Conservation (phyloP, 1,284 basidiomycete species). For the Microbotryomycetes sp. region DNA sequence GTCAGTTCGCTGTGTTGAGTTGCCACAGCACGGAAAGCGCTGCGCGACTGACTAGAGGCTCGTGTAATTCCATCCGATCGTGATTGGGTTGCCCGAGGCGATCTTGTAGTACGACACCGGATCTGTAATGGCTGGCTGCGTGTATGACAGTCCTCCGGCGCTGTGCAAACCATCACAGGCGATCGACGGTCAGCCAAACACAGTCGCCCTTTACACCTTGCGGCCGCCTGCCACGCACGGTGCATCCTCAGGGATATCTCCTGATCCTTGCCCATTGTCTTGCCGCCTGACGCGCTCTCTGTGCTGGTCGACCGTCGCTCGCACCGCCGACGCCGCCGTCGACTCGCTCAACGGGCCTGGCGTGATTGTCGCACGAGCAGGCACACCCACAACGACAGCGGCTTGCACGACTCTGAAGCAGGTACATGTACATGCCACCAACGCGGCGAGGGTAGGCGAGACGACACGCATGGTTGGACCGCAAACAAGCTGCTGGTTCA, state of each 20-base stretch:
- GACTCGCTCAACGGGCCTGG: too few relatives aligned
- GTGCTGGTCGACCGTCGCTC: too few relatives aligned
- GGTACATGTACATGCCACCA: too few relatives aligned
- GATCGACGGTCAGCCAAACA: constrained; percentile 51
- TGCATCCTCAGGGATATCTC: constrained; percentile 16
- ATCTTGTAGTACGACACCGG: constrained; percentile 83
- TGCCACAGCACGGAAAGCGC: background rate
- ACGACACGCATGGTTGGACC: too few relatives aligned
- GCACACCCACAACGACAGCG: too few relatives aligned
- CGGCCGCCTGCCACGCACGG: constrained; percentile 17
- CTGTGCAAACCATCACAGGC: constrained; percentile 4
- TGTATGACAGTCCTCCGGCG: constrained; percentile 61
- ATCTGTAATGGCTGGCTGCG: constrained; percentile 65
- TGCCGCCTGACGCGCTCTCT: background rate
- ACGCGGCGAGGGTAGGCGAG: too few relatives aligned
- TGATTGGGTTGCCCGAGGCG: constrained; percentile 57
- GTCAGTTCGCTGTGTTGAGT: background rate
- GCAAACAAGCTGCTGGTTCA: too few relatives aligned
- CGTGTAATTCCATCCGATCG: constrained; percentile 88
- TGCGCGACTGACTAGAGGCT: constrained; percentile 46
- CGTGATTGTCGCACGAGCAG: too few relatives aligned
- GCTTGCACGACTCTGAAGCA: too few relatives aligned
- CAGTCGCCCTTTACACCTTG: too few relatives aligned
- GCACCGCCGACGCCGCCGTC: too few relatives aligned
- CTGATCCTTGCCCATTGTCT: background rate